phyloP scores from a whole-genome alignment of 768 basidiomycete genomes.

The Pleurotus giganteus region DNA sequence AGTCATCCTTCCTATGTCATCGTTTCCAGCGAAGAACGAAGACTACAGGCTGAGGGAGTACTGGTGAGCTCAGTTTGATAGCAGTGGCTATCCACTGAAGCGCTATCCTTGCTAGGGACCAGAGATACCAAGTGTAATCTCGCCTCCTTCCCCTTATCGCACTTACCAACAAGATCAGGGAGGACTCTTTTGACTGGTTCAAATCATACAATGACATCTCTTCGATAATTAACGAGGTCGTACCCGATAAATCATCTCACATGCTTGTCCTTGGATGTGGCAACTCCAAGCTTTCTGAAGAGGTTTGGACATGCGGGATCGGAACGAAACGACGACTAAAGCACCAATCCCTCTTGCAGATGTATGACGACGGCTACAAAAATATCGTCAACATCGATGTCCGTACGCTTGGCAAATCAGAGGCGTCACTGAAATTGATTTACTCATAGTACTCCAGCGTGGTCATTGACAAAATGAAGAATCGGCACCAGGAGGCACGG shows the following conservation, averaged over 20 bases:
- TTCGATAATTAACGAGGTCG: conserved; percentile 52
- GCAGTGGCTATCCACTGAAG: background rate
- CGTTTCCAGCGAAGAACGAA: conserved; percentile 60
- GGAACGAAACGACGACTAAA: background rate
- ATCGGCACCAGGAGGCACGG: conserved; percentile 43
- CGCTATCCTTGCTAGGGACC: conserved; percentile 50
- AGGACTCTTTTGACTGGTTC: conserved; percentile 82
- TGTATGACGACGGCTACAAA: conserved; percentile 86
- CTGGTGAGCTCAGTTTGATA: conserved; percentile 44
- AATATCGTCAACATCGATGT: conserved; percentile 82
- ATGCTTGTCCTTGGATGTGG: conserved; percentile 86
- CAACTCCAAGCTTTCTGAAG: conserved; percentile 77
- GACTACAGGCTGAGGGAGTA: conserved; percentile 68
- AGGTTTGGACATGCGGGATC: conserved; percentile 42
- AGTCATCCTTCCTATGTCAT: too few species aligned
- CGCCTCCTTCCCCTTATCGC: background rate
- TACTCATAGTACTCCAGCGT: conserved; percentile 64
- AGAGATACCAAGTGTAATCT: conserved; percentile 64
- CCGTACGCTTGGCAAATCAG: conserved; percentile 17
- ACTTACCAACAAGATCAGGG: conserved; percentile 14
- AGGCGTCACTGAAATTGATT: background rate
- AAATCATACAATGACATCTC: conserved; percentile 78
- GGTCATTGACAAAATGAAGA: conserved; percentile 72
- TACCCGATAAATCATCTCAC: conserved; percentile 57
- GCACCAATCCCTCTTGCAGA: conserved; percentile 35